Conservation (phyloP, 768 basidiomycete species). For the Stropharia rugosoannulata region DNA sequence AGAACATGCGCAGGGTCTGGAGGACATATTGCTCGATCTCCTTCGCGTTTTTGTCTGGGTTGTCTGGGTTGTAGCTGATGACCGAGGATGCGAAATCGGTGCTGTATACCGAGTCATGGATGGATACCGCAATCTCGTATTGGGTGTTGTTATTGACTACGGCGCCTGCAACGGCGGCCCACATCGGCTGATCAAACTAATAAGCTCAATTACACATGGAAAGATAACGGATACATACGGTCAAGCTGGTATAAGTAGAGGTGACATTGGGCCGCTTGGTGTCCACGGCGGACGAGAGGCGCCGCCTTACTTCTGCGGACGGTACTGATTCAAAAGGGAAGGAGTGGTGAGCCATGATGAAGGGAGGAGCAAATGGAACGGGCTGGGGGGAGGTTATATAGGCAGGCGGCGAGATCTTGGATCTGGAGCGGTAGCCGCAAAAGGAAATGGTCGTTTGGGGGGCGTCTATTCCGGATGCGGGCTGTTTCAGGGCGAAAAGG, state of each 20-base stretch:
- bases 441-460: conserved; percentile 16
- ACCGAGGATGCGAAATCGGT: conserved; percentile 69
- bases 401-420: conserved; percentile 7
- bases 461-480: conserved; percentile 1
- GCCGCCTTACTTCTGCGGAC: conserved; percentile 62
- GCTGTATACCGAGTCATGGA: conserved; percentile 85
- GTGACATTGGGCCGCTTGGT: conserved; percentile 52
- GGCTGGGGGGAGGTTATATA: conserved; percentile 28
- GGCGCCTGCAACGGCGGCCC: conserved; percentile 76
- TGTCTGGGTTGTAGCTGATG: conserved; percentile 50
- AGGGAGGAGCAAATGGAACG: conserved; percentile 23
- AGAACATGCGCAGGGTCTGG: conserved; percentile 68
- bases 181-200: conserved; percentile 66
- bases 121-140: conserved; percentile 73
- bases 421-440: conserved; percentile 16
- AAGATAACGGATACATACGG: conserved; percentile 36
- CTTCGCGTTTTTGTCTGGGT: conserved; percentile 53
- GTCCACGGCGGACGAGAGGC: conserved; percentile 59
- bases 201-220: conserved; percentile 17
- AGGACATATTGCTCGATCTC: conserved; percentile 66
- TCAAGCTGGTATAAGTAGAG: conserved; percentile 60
- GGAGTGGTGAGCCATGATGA: conserved; percentile 49
- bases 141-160: conserved; percentile 56
- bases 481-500: conserved; percentile 2
- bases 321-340: conserved; percentile 60